A percentile compares a stretch with the other conserved stretches of the same genome.
Evolutionary conservation across 371 early-diverging fungal species (phyloP).

Genomic region (Funneliformis caledonium): DNA sequence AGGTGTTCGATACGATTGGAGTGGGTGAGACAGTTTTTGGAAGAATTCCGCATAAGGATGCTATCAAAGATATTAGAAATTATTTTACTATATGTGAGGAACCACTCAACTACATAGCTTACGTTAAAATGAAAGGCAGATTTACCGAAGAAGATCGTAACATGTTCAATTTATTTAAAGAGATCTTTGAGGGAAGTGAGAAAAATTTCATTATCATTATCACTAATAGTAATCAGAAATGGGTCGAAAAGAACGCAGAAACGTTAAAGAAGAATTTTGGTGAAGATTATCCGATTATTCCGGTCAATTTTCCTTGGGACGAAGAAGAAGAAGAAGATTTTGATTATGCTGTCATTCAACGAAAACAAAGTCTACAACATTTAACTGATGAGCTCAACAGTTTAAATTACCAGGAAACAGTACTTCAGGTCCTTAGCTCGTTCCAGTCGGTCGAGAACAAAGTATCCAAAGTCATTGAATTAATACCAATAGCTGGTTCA

Average conservation of each 20-base stretch:
- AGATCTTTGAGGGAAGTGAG: constrained; percentile 5
- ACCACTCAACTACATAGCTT: neutral
- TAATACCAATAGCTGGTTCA: too few species aligned
- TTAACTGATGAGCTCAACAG: neutral
- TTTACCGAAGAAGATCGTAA: constrained; percentile 2
- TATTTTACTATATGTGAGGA: neutral
- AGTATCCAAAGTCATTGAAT: too few species aligned
- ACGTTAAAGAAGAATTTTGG: constrained; percentile 10
- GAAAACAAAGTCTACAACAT: neutral
- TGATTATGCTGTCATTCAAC: too few species aligned
- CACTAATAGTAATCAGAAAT: neutral
- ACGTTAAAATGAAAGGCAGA: constrained; percentile 19
- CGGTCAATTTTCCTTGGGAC: constrained; percentile 13
- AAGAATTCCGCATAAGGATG: neutral
- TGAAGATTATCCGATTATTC: neutral
- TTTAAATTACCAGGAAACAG: neutral
- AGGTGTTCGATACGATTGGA: constrained; percentile 11
- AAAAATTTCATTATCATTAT: neutral
- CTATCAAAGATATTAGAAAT: neutral
- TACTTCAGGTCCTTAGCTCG: neutral
- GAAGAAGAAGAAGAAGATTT: neutral
- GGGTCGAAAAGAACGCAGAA: neutral
- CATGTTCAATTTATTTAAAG: neutral
- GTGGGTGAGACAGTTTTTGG: neutral
- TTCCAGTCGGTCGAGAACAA: too few species aligned